phyloP scores from a whole-genome alignment of 352 stramenopile genomes.

The Globisporangium okanoganense region DNA sequence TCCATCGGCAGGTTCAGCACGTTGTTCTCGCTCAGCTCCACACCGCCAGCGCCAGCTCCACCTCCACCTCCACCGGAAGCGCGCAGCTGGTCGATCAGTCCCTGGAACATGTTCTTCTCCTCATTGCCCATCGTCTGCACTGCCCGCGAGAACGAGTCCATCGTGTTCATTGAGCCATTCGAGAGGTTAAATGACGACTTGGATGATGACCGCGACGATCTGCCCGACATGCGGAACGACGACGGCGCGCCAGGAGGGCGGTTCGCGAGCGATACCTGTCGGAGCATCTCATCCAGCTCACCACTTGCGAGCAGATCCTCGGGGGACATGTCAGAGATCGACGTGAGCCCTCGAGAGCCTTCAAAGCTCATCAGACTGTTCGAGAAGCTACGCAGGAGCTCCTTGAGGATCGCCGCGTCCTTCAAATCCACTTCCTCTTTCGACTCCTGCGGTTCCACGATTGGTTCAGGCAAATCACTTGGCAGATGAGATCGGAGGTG shows the following conservation, averaged over 20 bases:
- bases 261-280: slow-evolving; percentile 64
- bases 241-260: slow-evolving; percentile 18
- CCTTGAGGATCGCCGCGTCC: slow-evolving; percentile 63
- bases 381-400: slow-evolving; percentile 61
- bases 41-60: slow-evolving; percentile 11
- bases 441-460: slow-evolving; percentile 56
- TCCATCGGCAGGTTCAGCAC: slow-evolving; percentile 40
- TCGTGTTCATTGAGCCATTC: slow-evolving; percentile 18
- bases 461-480: slow-evolving; percentile 52
- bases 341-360: slow-evolving; percentile 34
- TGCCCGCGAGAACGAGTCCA: slow-evolving; percentile 49
- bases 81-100: slow-evolving; percentile 44
- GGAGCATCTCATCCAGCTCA: slow-evolving; percentile 78
- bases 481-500: slow-evolving; percentile 16
- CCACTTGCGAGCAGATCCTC: slow-evolving; percentile 74
- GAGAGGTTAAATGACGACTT: slow-evolving; percentile 14
- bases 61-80: slow-evolving; percentile 13
- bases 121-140: slow-evolving; percentile 53
- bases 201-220: slow-evolving; percentile 30
- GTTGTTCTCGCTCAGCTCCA: slow-evolving; percentile 17
- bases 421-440: slow-evolving; percentile 59
- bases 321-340: slow-evolving; percentile 70
- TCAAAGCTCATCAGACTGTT: slow-evolving; percentile 68
- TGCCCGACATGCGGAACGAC: slow-evolving; percentile 48
- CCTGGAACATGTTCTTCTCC: slow-evolving; percentile 65